Conservation (phyloP, 345 rosid genomes). For the Xanthoceras sorbifolium region DNA sequence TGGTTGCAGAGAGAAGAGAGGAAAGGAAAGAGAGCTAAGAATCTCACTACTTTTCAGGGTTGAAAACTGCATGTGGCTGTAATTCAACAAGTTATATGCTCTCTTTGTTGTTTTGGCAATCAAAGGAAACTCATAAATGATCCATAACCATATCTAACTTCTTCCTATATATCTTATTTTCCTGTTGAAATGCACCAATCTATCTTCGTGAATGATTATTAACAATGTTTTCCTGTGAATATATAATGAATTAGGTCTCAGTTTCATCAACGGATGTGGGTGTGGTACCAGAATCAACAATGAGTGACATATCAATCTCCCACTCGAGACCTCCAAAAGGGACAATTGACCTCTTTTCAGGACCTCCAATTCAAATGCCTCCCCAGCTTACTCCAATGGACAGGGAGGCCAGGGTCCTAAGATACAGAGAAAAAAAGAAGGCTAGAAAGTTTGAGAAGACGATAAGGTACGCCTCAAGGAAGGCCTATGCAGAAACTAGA, state of each 20-base stretch:
- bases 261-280: constrained; percentile 70
- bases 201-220: neutral
- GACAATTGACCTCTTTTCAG: constrained; percentile 57
- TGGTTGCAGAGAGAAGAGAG: neutral
- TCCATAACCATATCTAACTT: too few relatives aligned
- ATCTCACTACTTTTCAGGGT: too few relatives aligned
- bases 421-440: constrained; percentile 98
- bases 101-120: too few relatives aligned
- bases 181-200: neutral
- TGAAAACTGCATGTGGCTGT: too few relatives aligned
- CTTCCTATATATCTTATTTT: too few relatives aligned
- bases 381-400: constrained; percentile 73
- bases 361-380: constrained; percentile 53
- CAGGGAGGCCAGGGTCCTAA: constrained; percentile 86
- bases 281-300: constrained; percentile 73
- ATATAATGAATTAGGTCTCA: constrained; percentile 45
- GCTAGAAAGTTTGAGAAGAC: constrained; percentile 87
- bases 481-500: constrained; percentile 93
- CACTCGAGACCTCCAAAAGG: constrained; percentile 54
- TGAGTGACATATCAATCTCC: constrained; percentile 59
- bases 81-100: too few relatives aligned
- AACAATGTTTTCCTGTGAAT: constrained; percentile 10
- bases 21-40: neutral
- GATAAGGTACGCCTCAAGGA: constrained; percentile 94
- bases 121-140: too few relatives aligned